phyloP scores from a whole-genome alignment of 1,284 basidiomycete species.

The Dichomitus squalens region DNA sequence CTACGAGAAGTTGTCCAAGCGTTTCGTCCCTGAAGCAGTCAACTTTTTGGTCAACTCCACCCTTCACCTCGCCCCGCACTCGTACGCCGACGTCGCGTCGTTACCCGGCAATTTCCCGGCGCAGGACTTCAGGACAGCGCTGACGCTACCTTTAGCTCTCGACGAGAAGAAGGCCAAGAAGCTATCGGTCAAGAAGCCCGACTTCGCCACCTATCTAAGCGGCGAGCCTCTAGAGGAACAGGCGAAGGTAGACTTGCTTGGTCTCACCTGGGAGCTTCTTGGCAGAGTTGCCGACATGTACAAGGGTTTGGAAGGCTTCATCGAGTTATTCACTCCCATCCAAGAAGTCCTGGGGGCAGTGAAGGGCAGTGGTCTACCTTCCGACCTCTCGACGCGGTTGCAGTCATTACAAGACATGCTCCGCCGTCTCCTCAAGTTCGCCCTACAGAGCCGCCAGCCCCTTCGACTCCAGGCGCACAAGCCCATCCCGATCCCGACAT shows the following conservation, averaged over 20 bases:
- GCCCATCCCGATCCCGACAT: conserved; percentile 93
- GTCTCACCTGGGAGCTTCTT: conserved; percentile 64
- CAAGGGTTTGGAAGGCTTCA: conserved; percentile 78
- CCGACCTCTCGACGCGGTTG: conserved; percentile 40
- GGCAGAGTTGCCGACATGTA: conserved; percentile 74
- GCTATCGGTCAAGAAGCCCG: conserved; percentile 44
- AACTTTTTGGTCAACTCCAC: conserved; percentile 80
- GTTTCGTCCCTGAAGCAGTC: conserved; percentile 88
- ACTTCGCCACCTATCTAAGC: conserved; percentile 48
- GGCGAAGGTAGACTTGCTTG: conserved; percentile 68
- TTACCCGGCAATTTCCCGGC: conserved; percentile 70
- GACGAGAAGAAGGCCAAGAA: conserved; percentile 44
- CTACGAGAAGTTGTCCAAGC: conserved; percentile 85
- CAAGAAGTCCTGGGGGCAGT: conserved; percentile 59
- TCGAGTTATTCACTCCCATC: conserved; percentile 82
- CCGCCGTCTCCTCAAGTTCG: conserved; percentile 71
- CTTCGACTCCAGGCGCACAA: conserved; percentile 93
- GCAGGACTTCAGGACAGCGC: conserved; percentile 67
- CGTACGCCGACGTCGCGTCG: conserved; percentile 46
- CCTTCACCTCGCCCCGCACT: conserved; percentile 73
- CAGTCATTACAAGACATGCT: conserved; percentile 39
- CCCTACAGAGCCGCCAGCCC: conserved; percentile 73
- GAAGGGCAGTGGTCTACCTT: conserved; percentile 49
- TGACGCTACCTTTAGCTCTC: conserved; percentile 44
- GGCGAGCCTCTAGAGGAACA: conserved; percentile 50